These are phyloP conservation scores for Litchi chinensis DNA, from an alignment of 345 rosid species.

Conservation along the genomic window DNA sequence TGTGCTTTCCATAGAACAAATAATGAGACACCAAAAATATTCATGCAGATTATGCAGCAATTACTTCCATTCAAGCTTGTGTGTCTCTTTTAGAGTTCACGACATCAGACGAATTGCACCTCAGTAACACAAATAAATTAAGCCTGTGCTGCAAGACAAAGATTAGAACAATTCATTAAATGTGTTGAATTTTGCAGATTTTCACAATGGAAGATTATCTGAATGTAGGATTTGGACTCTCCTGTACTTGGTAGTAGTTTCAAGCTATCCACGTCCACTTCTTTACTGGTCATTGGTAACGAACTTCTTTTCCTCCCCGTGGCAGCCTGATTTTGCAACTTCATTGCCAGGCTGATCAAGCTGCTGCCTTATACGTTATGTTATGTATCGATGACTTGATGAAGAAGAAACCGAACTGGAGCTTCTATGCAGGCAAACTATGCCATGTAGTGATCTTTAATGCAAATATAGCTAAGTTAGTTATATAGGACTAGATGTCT, in stretches of 20 bases:
- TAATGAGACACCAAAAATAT: no score
- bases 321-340: slow-evolving; percentile 20
- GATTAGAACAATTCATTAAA: no score
- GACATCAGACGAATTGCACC: no score
- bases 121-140: no score
- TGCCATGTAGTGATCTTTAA: neutral
- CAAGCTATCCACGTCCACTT: neutral
- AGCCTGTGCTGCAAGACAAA: no score
- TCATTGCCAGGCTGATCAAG: slow-evolving; percentile 34
- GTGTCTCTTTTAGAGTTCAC: neutral
- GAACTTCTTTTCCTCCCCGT: slow-evolving; percentile 17
- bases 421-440: neutral
- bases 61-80: no score
- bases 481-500: neutral
- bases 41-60: no score
- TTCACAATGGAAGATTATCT: no score
- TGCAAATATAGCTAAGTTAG: neutral
- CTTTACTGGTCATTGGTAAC: neutral
- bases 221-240: no score
- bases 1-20: no score
- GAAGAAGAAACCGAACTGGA: neutral
- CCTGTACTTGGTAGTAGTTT: no score
- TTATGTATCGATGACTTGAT: neutral
- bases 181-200: no score
- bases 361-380: neutral